phyloP scores from a whole-genome alignment of 2,329 filamentous ascomycete genomes.

The Penicillium italicum region DNA sequence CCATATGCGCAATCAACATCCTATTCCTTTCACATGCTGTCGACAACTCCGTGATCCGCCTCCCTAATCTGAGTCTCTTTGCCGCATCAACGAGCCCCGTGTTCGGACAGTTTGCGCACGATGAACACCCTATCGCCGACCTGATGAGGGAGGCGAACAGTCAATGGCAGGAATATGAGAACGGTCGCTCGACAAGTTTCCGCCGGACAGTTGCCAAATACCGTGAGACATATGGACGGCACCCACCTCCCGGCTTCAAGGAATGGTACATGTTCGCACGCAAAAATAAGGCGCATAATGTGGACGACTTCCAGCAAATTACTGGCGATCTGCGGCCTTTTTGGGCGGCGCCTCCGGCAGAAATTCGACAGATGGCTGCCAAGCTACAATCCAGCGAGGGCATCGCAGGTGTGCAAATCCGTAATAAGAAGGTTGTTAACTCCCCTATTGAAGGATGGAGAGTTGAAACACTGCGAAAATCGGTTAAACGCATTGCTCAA shows the following conservation, averaged over 20 bases:
- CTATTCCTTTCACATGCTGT: constrained; percentile 9
- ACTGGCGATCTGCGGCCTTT: constrained; percentile 39
- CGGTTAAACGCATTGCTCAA: constrained; percentile 52
- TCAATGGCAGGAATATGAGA: constrained; percentile 32
- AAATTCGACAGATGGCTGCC: constrained; percentile 33
- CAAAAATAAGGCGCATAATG: constrained; percentile 34
- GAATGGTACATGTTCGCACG: constrained; percentile 42
- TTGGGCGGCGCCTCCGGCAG: constrained; percentile 34
- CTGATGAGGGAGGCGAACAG: constrained; percentile 37
- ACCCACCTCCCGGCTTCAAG: constrained; percentile 41
- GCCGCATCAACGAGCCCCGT: constrained; percentile 3
- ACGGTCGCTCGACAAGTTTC: constrained; percentile 35
- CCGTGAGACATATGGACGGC: constrained; percentile 36
- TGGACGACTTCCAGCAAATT: constrained; percentile 41
- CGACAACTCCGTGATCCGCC: constrained; percentile 7
- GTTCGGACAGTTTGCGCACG: constrained; percentile 7
- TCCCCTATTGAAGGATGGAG: constrained; percentile 42
- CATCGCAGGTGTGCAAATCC: constrained; percentile 33
- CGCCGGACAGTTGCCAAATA: constrained; percentile 40
- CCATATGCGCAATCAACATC: constrained; percentile 15
- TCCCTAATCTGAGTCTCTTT: constrained; percentile 5
- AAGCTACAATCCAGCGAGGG: constrained; percentile 31
- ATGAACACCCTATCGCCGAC: constrained; percentile 31
- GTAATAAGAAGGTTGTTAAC: constrained; percentile 31
- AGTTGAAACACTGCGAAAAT: constrained; percentile 39